A percentile compares a stretch with the other conserved stretches of the same genome.
Conservation (phyloP, 441 rosid genomes). For the Daphne laureola region DNA sequence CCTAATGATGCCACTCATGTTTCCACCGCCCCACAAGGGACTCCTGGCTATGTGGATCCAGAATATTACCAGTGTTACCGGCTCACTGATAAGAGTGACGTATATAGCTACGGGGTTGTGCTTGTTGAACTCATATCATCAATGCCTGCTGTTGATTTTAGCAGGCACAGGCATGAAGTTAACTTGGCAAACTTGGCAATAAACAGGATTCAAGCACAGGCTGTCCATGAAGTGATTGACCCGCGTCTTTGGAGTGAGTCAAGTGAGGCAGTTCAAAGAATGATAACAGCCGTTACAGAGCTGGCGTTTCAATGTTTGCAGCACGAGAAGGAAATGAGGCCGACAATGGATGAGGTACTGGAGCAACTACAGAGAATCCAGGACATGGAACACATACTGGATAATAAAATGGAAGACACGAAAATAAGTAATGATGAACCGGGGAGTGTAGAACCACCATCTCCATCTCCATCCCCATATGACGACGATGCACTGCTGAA, state of each 20-base stretch:
- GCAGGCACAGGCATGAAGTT: slow-evolving; percentile 46
- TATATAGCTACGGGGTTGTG: slow-evolving; percentile 78
- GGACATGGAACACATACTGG: slow-evolving; percentile 11
- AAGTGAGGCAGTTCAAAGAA: slow-evolving; percentile 31
- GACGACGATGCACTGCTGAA: slow-evolving; percentile 31
- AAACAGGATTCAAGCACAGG: slow-evolving; percentile 42
- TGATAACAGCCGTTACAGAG: slow-evolving; percentile 54
- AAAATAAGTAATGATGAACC: slow-evolving; percentile 7
- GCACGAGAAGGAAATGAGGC: slow-evolving; percentile 59
- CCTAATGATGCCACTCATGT: slow-evolving; percentile 54
- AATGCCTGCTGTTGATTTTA: slow-evolving; percentile 68
- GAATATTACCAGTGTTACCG: slow-evolving; percentile 65
- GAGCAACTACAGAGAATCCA: slow-evolving; percentile 36
- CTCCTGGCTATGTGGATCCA: slow-evolving; percentile 75
- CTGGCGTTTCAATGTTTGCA: slow-evolving; percentile 65
- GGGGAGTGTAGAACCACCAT: slow-evolving; percentile 15
- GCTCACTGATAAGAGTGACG: slow-evolving; percentile 66
- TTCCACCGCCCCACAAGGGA: slow-evolving; percentile 80
- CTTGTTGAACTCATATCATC: slow-evolving; percentile 70
- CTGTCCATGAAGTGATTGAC: slow-evolving; percentile 48
- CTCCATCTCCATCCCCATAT: slow-evolving; percentile 35
- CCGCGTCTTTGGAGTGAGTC: slow-evolving; percentile 37
- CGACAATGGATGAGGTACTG: slow-evolving; percentile 54
- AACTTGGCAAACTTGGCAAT: slow-evolving; percentile 61
- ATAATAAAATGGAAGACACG: slow-evolving; percentile 7